phyloP scores from a whole-genome alignment of 257 asterid species.

The Solanum neorickii region DNA sequence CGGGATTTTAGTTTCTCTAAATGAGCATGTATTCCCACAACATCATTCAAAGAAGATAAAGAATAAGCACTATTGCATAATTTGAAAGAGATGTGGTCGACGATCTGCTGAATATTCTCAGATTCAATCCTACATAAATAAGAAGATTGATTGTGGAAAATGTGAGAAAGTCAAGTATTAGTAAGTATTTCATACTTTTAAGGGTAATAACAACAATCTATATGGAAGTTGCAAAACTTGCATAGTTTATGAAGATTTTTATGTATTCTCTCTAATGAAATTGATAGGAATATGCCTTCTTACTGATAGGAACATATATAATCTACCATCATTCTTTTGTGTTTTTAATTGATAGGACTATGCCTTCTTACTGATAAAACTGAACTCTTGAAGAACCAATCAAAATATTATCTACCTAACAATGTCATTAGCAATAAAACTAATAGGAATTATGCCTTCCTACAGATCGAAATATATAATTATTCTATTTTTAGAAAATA shows the following conservation, averaged over 20 bases:
- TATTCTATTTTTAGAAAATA: not conserved
- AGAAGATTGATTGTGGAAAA: not conserved
- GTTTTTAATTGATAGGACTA: too few species aligned
- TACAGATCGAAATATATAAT: too few species aligned
- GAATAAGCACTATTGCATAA: not conserved
- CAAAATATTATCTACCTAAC: too few species aligned
- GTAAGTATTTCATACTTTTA: not conserved
- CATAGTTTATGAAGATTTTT: not conserved
- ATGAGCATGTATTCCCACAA: not conserved
- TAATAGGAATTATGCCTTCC: too few species aligned
- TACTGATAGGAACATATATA: not conserved
- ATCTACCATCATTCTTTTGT: not conserved
- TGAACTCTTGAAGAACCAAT: not conserved
- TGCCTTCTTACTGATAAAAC: too few species aligned
- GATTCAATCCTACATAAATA: not conserved
- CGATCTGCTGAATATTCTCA: not conserved
- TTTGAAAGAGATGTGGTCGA: not conserved
- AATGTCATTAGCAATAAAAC: too few species aligned
- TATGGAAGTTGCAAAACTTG: not conserved
- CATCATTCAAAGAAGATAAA: not conserved
- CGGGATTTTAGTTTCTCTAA: not conserved
- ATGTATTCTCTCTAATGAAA: not conserved
- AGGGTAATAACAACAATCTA: not conserved
- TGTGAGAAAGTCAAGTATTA: not conserved
- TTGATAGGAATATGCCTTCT: not conserved